phyloP scores from a whole-genome alignment of 441 rosid genomes.

The Francoa sonchifolia region DNA sequence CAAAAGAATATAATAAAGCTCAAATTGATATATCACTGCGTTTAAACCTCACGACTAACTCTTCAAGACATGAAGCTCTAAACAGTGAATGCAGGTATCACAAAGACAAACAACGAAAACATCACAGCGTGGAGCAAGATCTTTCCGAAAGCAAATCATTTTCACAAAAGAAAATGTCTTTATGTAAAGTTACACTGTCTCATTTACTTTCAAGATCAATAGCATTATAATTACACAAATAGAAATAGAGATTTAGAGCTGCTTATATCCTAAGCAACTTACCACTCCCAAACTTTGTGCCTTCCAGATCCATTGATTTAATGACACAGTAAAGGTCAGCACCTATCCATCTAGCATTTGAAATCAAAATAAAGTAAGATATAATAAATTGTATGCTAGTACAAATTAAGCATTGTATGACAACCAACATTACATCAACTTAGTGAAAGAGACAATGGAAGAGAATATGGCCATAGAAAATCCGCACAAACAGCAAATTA shows the following conservation, averaged over 20 bases:
- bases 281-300: background rate
- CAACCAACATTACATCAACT: too few species aligned
- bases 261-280: background rate
- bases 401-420: too few species aligned
- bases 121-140: background rate
- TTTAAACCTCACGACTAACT: slow-evolving; percentile 47
- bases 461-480: too few species aligned
- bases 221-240: background rate
- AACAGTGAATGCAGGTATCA: slow-evolving; percentile 25
- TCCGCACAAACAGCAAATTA: too few species aligned
- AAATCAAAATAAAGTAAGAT: too few species aligned
- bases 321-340: background rate
- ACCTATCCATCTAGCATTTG: too few species aligned
- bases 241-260: background rate
- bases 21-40: slow-evolving; percentile 38
- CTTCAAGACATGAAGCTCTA: slow-evolving; percentile 40
- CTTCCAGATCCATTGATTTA: background rate
- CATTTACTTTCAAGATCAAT: background rate
- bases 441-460: too few species aligned
- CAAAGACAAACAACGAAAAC: background rate
- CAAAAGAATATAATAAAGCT: slow-evolving; percentile 6
- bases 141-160: background rate
- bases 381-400: too few species aligned
- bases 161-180: too few species aligned
- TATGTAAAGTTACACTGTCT: background rate